Conservation (phyloP, 495 filamentous ascomycete genomes). For the Chaetomium fimeti region DNA sequence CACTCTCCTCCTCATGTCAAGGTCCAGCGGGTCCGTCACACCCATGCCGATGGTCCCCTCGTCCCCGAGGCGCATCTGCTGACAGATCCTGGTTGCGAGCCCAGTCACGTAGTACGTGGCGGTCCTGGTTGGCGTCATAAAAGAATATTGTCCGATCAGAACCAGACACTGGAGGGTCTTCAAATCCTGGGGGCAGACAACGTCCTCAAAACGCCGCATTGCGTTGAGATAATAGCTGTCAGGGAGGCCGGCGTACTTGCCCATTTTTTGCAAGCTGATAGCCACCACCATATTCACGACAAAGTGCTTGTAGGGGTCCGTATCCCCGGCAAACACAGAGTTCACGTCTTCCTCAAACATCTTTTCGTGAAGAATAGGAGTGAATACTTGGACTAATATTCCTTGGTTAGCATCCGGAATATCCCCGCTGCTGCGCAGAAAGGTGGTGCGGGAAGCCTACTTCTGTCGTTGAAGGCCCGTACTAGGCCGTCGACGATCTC, state of each 20-base stretch:
- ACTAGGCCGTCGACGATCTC: slow-evolving; percentile 69
- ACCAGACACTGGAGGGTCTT: slow-evolving; percentile 86
- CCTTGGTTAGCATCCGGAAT: slow-evolving; percentile 14
- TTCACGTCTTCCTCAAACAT: slow-evolving; percentile 72
- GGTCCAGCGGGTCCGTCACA: slow-evolving; percentile 60
- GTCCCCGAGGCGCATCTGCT: slow-evolving; percentile 79
- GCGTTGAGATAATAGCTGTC: slow-evolving; percentile 91
- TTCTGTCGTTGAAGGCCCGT: slow-evolving; percentile 76
- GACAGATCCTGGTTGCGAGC: slow-evolving; percentile 76
- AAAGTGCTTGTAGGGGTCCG: slow-evolving; percentile 80
- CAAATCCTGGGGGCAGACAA: slow-evolving; percentile 76
- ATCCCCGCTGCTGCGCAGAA: not conserved
- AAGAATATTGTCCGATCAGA: slow-evolving; percentile 85
- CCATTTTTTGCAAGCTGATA: slow-evolving; percentile 86
- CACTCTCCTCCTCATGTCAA: slow-evolving; percentile 84
- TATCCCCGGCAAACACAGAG: slow-evolving; percentile 72
- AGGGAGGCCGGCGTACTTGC: slow-evolving; percentile 78
- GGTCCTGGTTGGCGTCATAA: slow-evolving; percentile 84
- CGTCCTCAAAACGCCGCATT: slow-evolving; percentile 72
- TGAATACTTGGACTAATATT: slow-evolving; percentile 71
- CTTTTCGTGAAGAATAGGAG: slow-evolving; percentile 81
- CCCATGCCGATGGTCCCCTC: slow-evolving; percentile 74
- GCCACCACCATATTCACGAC: slow-evolving; percentile 84
- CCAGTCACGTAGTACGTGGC: slow-evolving; percentile 90
- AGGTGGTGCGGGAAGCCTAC: slow-evolving; percentile 43